Conservation (phyloP, 2,329 filamentous ascomycete genomes). For the Phyllosticta capitalensis region DNA sequence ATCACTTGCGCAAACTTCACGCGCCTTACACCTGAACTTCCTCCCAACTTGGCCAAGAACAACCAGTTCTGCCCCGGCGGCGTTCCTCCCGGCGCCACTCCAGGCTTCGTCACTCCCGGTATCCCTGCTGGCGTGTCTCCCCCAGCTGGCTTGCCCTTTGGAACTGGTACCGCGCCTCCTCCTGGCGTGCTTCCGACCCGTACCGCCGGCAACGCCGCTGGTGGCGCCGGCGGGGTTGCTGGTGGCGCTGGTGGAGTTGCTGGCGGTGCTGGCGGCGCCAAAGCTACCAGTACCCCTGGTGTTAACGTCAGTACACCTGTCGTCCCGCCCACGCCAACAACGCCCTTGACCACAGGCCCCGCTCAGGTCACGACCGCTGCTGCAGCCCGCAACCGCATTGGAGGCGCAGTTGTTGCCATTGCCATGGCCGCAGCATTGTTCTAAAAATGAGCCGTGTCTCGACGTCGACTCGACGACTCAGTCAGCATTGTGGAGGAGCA, state of each 20-base stretch:
- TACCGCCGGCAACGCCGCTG: background rate
- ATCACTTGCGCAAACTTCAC: slow-evolving; percentile 49
- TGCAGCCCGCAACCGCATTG: background rate
- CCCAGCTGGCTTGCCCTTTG: background rate
- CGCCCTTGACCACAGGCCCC: background rate
- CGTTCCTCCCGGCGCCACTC: background rate
- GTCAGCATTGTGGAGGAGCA: background rate
- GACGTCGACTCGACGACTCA: background rate
- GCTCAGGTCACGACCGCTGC: background rate
- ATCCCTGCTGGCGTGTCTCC: background rate
- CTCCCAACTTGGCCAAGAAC: background rate
- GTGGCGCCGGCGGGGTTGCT: too few species aligned
- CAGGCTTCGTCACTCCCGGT: background rate
- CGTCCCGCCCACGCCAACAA: background rate
- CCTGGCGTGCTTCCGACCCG: background rate
- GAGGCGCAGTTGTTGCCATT: background rate
- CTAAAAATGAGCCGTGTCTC: background rate
- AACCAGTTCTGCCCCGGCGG: background rate
- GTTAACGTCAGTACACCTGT: background rate
- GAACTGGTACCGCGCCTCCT: background rate
- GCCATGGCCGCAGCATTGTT: background rate
- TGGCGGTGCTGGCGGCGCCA: background rate
- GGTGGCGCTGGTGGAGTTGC: background rate
- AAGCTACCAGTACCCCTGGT: background rate
- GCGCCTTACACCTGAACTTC: background rate